A percentile compares a stretch with the other conserved stretches of the same genome.
Evolutionary conservation across 805 yeast species (phyloP).

Genomic region (Gaillardinia entomophila): DNA sequence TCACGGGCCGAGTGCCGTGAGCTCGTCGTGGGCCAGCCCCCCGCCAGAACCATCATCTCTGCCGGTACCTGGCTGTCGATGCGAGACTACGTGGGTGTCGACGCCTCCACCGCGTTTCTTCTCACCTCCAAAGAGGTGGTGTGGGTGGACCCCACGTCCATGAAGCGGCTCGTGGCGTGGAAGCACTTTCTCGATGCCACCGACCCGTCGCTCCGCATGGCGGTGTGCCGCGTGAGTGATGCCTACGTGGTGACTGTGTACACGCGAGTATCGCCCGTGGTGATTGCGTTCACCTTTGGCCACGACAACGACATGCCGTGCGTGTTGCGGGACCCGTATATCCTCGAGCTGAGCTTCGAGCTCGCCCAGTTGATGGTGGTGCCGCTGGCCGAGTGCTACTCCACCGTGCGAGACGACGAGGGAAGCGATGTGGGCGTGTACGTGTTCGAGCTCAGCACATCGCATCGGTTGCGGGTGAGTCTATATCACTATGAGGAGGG

Average conservation of each 20-base stretch:
- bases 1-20: not conserved
- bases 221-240: not conserved
- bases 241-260: not conserved
- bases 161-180: conserved; percentile 11
- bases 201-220: conserved; percentile 5
- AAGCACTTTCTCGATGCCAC: conserved; percentile 10
- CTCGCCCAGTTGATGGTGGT: no score
- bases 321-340: not conserved
- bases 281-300: not conserved
- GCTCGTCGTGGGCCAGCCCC: not conserved
- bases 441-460: not conserved
- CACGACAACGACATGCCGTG: not conserved
- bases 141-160: conserved; percentile 4
- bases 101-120: conserved; percentile 1
- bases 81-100: not conserved
- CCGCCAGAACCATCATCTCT: not conserved
- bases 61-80: not conserved
- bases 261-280: not conserved
- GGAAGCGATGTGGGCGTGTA: not conserved
- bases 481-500: not conserved
- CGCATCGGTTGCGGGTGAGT: not conserved
- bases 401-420: not conserved
- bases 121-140: conserved; percentile 13
- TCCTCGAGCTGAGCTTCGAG: no score
- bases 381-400: not conserved